These are phyloP conservation scores for Penicillium sp. DNA, from an alignment of 2,329 filamentous ascomycete species.

Conservation along the genomic window DNA sequence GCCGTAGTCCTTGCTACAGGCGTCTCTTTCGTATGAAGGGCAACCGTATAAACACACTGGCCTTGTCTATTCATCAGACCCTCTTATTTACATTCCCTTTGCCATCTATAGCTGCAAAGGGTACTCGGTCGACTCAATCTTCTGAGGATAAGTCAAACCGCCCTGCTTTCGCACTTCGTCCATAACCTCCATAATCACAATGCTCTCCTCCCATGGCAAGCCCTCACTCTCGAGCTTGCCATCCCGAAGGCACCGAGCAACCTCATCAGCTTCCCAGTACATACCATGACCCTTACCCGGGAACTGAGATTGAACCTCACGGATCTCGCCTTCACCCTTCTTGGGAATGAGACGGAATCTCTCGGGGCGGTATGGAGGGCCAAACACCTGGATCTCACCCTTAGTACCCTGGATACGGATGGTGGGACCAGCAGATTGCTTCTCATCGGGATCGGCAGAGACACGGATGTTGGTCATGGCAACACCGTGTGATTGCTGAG, in stretches of 20 bases:
- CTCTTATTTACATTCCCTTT: not conserved
- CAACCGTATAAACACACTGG: not conserved
- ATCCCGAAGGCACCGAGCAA: constrained; percentile 72
- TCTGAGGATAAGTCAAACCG: constrained; percentile 63
- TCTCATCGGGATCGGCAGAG: constrained; percentile 62
- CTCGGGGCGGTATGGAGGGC: constrained; percentile 69
- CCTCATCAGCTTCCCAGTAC: constrained; percentile 87
- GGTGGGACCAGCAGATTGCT: constrained; percentile 62
- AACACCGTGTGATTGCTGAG: constrained; percentile 66
- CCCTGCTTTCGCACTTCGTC: constrained; percentile 68
- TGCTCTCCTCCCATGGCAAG: constrained; percentile 73
- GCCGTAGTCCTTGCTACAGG: too few relatives aligned
- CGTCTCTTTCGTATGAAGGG: not conserved
- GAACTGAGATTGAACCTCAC: constrained; percentile 43
- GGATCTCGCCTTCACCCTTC: constrained; percentile 48
- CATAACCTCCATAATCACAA: constrained; percentile 83
- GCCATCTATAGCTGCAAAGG: constrained; percentile 46
- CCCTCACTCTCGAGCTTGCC: constrained; percentile 73
- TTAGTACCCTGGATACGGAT: constrained; percentile 79
- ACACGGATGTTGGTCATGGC: constrained; percentile 68
- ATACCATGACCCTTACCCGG: constrained; percentile 73
- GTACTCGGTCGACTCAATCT: constrained; percentile 64
- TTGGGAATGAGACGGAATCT: constrained; percentile 65
- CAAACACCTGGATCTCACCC: constrained; percentile 80
- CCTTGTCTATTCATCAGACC: not conserved